phyloP scores from a whole-genome alignment of 2,329 filamentous ascomycete species.

The Ophiostoma piceae region DNA sequence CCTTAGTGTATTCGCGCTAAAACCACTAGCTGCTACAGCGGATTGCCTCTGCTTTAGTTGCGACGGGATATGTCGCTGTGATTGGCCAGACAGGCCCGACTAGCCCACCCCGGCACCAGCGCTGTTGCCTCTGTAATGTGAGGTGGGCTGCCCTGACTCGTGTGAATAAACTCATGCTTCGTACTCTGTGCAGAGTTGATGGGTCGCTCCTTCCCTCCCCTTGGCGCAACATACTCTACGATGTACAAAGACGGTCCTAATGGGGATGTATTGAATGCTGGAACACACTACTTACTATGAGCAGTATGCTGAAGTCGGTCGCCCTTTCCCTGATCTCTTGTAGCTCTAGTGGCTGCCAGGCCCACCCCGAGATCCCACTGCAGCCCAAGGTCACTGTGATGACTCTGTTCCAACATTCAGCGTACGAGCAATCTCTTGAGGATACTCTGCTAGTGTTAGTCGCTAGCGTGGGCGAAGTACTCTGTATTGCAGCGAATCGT shows the following conservation, averaged over 20 bases:
- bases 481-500: not conserved
- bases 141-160: not conserved
- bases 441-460: not conserved
- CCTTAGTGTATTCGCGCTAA: constrained; percentile 17
- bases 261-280: not conserved
- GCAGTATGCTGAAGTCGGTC: not conserved
- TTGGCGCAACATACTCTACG: not conserved
- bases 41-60: constrained; percentile 15
- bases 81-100: constrained; percentile 7
- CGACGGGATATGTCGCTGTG: constrained; percentile 11
- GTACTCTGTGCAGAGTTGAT: too few relatives aligned
- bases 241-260: too few relatives aligned
- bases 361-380: not conserved
- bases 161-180: not conserved
- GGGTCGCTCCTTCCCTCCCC: not conserved
- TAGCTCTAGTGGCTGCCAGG: not conserved
- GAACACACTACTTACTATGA: not conserved
- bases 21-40: constrained; percentile 21
- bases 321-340: constrained; percentile 10
- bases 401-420: not conserved
- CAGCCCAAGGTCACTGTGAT: not conserved
- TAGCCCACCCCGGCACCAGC: constrained; percentile 10
- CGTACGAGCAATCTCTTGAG: not conserved
- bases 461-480: not conserved
- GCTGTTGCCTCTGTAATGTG: not conserved